These are phyloP conservation scores for Blastosporella zonata DNA, from an alignment of 1,284 basidiomycete species.

Conservation along the genomic window DNA sequence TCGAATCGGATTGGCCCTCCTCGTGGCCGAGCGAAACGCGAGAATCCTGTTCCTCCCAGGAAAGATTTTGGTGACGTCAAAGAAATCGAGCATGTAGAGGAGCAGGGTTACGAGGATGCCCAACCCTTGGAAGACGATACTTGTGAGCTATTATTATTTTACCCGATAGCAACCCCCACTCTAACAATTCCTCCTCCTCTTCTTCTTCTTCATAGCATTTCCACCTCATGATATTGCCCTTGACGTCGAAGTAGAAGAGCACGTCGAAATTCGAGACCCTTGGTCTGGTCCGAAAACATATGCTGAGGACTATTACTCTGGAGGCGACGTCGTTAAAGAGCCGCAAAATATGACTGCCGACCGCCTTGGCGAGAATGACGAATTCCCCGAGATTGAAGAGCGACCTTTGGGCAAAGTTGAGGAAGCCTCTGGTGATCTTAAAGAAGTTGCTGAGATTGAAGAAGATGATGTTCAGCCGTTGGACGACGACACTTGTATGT, in stretches of 20 bases:
- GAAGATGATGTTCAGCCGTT: slow-evolving; percentile 23
- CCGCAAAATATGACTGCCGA: slow-evolving; percentile 23
- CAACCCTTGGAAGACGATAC: slow-evolving; percentile 28
- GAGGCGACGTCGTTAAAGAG: slow-evolving; percentile 29
- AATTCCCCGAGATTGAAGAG: background rate
- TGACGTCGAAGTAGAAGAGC: background rate
- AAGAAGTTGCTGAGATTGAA: background rate
- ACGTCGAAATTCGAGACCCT: slow-evolving; percentile 42
- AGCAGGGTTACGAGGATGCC: slow-evolving; percentile 8
- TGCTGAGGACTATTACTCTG: slow-evolving; percentile 51
- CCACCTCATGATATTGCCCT: too few species aligned
- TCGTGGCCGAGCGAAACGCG: slow-evolving; percentile 10
- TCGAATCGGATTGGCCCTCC: slow-evolving; percentile 3
- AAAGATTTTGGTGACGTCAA: slow-evolving; percentile 4
- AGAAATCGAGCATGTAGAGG: slow-evolving; percentile 3
- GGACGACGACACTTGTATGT: slow-evolving; percentile 26
- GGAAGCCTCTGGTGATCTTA: background rate
- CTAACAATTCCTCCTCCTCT: too few species aligned
- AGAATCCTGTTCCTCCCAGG: slow-evolving; percentile 11
- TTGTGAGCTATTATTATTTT: slow-evolving; percentile 18
- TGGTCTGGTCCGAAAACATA: slow-evolving; percentile 49
- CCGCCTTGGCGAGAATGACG: slow-evolving; percentile 23
- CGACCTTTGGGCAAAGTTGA: background rate
- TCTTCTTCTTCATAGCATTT: too few species aligned
- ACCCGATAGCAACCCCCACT: too few species aligned